A percentile compares a stretch with the other conserved stretches of the same genome.
phyloP scores from a whole-genome alignment of 129 eudicot genomes.

The Pittosporum tobira region DNA sequence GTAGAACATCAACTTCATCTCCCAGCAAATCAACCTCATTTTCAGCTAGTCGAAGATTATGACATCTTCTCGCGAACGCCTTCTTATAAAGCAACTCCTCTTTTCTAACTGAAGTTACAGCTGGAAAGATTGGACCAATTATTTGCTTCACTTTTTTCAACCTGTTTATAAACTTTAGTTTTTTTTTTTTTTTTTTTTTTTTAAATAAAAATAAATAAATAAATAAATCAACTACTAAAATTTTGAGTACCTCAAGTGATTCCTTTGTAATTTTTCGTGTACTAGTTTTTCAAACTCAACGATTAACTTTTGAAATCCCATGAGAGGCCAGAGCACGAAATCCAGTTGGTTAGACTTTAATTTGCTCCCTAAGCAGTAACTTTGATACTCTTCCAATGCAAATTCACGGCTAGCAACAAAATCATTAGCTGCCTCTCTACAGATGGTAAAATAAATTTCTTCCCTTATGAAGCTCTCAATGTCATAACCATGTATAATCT shows the following conservation, averaged over 20 bases:
- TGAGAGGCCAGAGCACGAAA: conserved; percentile 6
- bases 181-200: too few relatives aligned
- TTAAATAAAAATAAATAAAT: too few relatives aligned
- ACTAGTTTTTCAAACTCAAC: conserved; percentile 15
- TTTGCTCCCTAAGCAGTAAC: conserved; percentile 7
- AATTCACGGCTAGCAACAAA: background rate
- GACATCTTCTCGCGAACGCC: conserved; percentile 52
- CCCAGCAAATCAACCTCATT: conserved; percentile 81
- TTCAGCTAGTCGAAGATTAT: conserved; percentile 58
- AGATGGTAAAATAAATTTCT: conserved; percentile 5
- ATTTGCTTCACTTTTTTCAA: conserved; percentile 26
- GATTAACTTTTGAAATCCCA: conserved; percentile 10
- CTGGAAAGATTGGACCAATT: conserved; percentile 7
- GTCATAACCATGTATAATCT: conserved; percentile 17
- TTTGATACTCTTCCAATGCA: conserved; percentile 1
- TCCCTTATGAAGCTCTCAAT: conserved; percentile 12
- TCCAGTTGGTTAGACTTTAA: conserved; percentile 1
- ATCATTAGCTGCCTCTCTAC: background rate
- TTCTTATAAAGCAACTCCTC: conserved; percentile 43
- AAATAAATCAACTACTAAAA: background rate
- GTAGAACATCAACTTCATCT: conserved; percentile 67
- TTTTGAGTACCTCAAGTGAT: conserved; percentile 26
- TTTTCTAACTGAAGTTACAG: conserved; percentile 15
- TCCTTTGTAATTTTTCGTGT: conserved; percentile 17
- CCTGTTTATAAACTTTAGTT: too few relatives aligned